Percentiles rank a stretch among this genome's conserved stretches.
These are phyloP conservation scores for Crithidia brevicula DNA, from an alignment of 208 protist genomes.

Conservation along the genomic window DNA sequence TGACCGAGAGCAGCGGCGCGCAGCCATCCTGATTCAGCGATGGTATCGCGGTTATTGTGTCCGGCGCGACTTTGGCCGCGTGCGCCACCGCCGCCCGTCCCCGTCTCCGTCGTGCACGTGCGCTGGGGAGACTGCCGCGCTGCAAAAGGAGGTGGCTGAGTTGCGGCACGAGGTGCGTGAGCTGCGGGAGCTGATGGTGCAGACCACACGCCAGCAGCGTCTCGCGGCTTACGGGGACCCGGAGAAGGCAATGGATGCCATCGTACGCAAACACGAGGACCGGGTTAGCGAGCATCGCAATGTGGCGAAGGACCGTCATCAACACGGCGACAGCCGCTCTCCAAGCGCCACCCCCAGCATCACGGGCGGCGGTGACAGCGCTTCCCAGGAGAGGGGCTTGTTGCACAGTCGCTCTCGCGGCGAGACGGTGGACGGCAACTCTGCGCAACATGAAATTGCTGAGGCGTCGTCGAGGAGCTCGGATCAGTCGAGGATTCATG, in stretches of 20 bases:
- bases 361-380: neutral
- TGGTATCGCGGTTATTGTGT: conserved; percentile 73
- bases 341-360: conserved; percentile 25
- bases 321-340: conserved; percentile 4
- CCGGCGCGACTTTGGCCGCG: conserved; percentile 47
- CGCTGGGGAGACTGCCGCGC: conserved; percentile 18
- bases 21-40: conserved; percentile 79
- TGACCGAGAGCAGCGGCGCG: conserved; percentile 47
- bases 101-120: conserved; percentile 12
- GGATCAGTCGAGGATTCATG: neutral
- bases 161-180: conserved; percentile 42
- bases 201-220: conserved; percentile 32
- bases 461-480: conserved; percentile 3
- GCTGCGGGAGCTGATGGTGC: conserved; percentile 43
- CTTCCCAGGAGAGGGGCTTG: conserved; percentile 18
- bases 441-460: neutral
- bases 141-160: conserved; percentile 39
- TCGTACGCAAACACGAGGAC: conserved; percentile 36
- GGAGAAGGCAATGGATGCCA: conserved; percentile 52
- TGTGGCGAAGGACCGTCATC: neutral
- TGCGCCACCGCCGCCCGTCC: conserved; percentile 27
- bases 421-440: neutral
- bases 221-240: conserved; percentile 38
- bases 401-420: neutral
- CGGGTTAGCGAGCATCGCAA: neutral